Evolutionary conservation across 768 basidiomycete genomes (phyloP).

Genomic region (Tylopilus balloui): DNA sequence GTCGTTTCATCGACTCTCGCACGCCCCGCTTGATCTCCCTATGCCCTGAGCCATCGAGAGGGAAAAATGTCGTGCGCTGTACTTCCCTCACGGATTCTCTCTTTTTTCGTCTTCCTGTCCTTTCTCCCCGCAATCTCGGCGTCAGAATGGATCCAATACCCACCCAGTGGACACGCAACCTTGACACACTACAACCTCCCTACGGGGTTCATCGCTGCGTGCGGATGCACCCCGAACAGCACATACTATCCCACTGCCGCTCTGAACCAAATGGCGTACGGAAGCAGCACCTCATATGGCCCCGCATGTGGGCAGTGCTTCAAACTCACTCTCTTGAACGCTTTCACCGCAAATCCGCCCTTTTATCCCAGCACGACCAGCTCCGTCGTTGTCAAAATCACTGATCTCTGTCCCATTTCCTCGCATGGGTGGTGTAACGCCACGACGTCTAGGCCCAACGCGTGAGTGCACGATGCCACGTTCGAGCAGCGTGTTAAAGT

Average conservation of each 20-base stretch:
- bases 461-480: slow-evolving; percentile 40
- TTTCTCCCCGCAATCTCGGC: slow-evolving; percentile 23
- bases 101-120: slow-evolving; percentile 21
- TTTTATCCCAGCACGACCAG: slow-evolving; percentile 61
- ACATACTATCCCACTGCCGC: slow-evolving; percentile 75
- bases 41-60: slow-evolving; percentile 11
- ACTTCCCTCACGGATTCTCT: slow-evolving; percentile 17
- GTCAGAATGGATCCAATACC: slow-evolving; percentile 60
- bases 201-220: slow-evolving; percentile 51
- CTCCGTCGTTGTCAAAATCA: slow-evolving; percentile 70
- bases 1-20: not conserved
- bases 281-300: slow-evolving; percentile 67
- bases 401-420: slow-evolving; percentile 71
- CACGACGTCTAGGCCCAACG: slow-evolving; percentile 54
- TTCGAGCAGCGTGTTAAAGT: not conserved
- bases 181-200: slow-evolving; percentile 70
- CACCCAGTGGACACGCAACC: slow-evolving; percentile 59
- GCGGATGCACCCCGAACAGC: slow-evolving; percentile 68
- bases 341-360: slow-evolving; percentile 60
- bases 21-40: not conserved
- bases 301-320: slow-evolving; percentile 78
- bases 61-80: slow-evolving; percentile 17
- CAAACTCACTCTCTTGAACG: slow-evolving; percentile 67
- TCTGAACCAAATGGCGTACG: slow-evolving; percentile 74
- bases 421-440: slow-evolving; percentile 67